Conservation (phyloP, 306 rosid species). For the Acacia acuminata region DNA sequence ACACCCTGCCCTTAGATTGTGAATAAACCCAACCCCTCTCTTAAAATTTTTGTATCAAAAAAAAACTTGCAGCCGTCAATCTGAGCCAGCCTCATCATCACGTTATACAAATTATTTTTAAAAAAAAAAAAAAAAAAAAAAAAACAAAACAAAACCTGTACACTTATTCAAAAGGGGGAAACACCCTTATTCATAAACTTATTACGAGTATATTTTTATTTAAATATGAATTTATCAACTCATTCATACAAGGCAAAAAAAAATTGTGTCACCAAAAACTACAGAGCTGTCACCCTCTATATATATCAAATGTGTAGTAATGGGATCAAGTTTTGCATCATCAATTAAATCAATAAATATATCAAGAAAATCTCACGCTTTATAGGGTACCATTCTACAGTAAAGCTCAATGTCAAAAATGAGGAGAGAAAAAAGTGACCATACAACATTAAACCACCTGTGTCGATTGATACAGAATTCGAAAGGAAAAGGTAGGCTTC, state of each 20-base stretch:
- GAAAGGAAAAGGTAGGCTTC: conserved; percentile 51
- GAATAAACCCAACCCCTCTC: no score
- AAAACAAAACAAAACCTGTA: no score
- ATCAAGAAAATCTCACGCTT: neutral
- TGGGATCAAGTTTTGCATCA: neutral
- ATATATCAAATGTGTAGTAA: neutral
- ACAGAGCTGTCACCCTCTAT: no score
- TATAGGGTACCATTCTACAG: conserved; percentile 15
- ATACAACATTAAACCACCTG: conserved; percentile 55
- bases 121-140: no score
- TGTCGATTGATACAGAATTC: conserved; percentile 32
- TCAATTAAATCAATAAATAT: neutral
- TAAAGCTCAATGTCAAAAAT: conserved; percentile 18
- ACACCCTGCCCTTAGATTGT: no score
- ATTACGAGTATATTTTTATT: no score
- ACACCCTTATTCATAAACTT: no score
- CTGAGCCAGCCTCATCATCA: neutral
- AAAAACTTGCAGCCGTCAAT: neutral
- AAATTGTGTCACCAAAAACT: no score
- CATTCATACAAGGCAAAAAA: no score
- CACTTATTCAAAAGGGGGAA: no score
- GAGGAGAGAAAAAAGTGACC: conserved; percentile 12
- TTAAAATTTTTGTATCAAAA: no score
- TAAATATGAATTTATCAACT: no score
- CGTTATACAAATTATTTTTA: neutral